Evolutionary conservation across 2,329 filamentous ascomycete species (phyloP).

Genomic region (Alternaria gaisen): DNA sequence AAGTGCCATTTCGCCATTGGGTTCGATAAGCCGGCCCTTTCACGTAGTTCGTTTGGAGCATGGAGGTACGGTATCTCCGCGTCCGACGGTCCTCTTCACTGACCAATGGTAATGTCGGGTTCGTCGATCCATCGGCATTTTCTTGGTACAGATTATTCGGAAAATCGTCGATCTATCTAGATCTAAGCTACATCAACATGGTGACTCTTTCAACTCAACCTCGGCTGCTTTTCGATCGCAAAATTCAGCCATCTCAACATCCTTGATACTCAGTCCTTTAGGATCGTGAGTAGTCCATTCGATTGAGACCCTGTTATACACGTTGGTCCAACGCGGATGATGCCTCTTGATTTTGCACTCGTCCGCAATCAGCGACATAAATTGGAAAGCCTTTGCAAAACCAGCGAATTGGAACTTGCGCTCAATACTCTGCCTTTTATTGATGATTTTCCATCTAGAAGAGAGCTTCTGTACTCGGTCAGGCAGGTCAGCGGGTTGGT

Average conservation of each 20-base stretch:
- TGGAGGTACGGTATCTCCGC: not conserved
- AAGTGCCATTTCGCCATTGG: not conserved
- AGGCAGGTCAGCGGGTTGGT: conserved; percentile 40
- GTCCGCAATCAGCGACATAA: conserved; percentile 46
- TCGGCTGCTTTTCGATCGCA: conserved; percentile 41
- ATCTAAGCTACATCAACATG: not conserved
- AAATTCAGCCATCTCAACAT: conserved; percentile 50
- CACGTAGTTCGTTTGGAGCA: not conserved
- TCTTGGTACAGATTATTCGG: no score
- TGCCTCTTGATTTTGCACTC: conserved; percentile 46
- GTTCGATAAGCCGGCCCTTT: not conserved
- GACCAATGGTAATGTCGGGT: not conserved
- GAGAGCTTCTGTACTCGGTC: conserved; percentile 34
- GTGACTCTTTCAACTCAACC: conserved; percentile 33
- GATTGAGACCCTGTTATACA: conserved; percentile 45
- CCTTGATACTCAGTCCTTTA: conserved; percentile 46
- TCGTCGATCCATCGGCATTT: no score
- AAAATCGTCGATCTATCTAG: not conserved
- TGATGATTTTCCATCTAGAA: conserved; percentile 35
- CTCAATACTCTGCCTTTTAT: conserved; percentile 36
- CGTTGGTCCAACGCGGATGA: conserved; percentile 47
- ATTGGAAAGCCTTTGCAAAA: conserved; percentile 45
- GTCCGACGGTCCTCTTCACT: not conserved
- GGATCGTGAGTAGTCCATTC: conserved; percentile 51
- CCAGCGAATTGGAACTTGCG: conserved; percentile 41